Evolutionary conservation across 2,329 filamentous ascomycete species (phyloP), one percentile per base, ranked within the genome.

Genomic region (Zelopaecilomyces penicillatus): DNA sequence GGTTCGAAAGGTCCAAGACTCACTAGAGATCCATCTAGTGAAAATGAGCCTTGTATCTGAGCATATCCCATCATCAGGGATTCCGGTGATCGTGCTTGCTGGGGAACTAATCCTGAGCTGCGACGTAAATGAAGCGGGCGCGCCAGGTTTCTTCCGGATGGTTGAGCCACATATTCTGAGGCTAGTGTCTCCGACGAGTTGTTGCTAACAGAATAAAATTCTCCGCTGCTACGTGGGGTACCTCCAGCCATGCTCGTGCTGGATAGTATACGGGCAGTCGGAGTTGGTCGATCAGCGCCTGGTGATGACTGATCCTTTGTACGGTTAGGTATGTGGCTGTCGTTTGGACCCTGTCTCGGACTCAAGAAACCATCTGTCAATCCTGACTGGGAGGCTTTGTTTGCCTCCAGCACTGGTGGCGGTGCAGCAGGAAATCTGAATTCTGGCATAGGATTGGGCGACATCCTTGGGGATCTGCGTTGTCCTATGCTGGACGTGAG

Each of bases 11-110:
- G 87, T 0, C 81, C 81, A 34, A 94, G 82, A 56, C 94, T 91
- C 48, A 98, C 82, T 26, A 98, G 69, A 2, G 93, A 95, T 1
- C 89, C 89, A 59, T 98, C 93, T 5, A 98, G 68, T 0, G 82
- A 88, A 55, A 98, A 98, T 0, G 87, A 90, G 4, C 93, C 93
- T 63, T 88, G 86, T 3, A 97, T 80, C 56, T 98, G 93, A 3
- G 87, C 91, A 65, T 95, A 98, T 0, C 90, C 93, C 93, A 98
- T 98, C 81, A 98, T 94, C 43, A 98, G 68, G 1, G 84, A 83
- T 61, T 97, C 90, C 1, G 87, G 81, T 34, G 71, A 62, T 54
- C 67, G 71, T 35, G 70, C 60, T 39, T 68, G 67, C 50, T 68
- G 65, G 47, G 62, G 63, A 48, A 63, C 57, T 44, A 74, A 57